Evolutionary conservation across 1,284 basidiomycete genomes (phyloP).

Genomic region (Boletus sp.): DNA sequence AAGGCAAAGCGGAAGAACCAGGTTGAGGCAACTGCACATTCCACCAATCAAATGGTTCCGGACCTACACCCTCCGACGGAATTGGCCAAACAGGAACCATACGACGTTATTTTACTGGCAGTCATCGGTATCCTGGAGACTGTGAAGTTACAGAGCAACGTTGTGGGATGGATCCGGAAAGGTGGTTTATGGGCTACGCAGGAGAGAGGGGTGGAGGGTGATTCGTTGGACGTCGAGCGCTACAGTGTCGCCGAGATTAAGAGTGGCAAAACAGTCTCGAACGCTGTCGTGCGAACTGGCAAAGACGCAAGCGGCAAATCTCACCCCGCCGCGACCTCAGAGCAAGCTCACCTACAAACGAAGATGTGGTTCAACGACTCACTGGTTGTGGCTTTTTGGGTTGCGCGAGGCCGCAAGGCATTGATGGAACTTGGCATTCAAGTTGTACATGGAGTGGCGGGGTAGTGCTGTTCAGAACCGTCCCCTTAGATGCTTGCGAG

Average conservation of each 20-base stretch:
- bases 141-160: slow-evolving; percentile 55
- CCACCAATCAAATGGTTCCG: background rate
- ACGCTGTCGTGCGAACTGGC: slow-evolving; percentile 4
- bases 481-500: background rate
- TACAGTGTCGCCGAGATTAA: too few species aligned
- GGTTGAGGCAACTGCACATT: background rate
- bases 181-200: slow-evolving; percentile 47
- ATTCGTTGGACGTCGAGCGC: background rate
- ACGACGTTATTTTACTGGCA: slow-evolving; percentile 62
- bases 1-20: slow-evolving; percentile 8
- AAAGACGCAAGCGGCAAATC: slow-evolving; percentile 18
- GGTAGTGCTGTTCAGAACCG: background rate
- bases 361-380: slow-evolving; percentile 57
- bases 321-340: slow-evolving; percentile 1
- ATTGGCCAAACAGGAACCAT: slow-evolving; percentile 23
- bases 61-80: background rate
- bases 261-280: background rate
- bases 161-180: slow-evolving; percentile 62
- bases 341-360: slow-evolving; percentile 6
- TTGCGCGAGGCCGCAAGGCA: slow-evolving; percentile 44
- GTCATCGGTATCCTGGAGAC: slow-evolving; percentile 70
- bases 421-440: slow-evolving; percentile 47
- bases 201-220: slow-evolving; percentile 5
- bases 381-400: slow-evolving; percentile 47
- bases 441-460: slow-evolving; percentile 39